Conservation (phyloP, 164 flowering plant genomes). For the Cinnamomum micranthum region DNA sequence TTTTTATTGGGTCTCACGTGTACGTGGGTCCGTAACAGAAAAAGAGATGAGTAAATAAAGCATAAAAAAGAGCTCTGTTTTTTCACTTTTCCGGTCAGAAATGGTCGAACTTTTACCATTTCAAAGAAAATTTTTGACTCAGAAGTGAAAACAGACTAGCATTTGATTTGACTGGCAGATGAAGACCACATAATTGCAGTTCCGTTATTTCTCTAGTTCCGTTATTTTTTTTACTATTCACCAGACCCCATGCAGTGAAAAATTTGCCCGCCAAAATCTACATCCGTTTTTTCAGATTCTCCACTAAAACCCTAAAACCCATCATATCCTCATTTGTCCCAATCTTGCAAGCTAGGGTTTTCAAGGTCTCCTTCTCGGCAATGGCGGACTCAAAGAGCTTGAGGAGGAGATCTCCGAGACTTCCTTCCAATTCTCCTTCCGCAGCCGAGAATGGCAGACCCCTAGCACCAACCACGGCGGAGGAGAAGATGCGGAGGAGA, state of each 20-base stretch:
- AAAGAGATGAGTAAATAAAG: too few relatives aligned
- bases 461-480: background rate
- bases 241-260: background rate
- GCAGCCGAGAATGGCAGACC: background rate
- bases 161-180: too few relatives aligned
- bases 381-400: constrained; percentile 10
- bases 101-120: too few relatives aligned
- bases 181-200: too few relatives aligned
- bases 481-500: constrained; percentile 8
- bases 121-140: too few relatives aligned
- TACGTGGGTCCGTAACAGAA: too few relatives aligned
- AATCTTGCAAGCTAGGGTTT: constrained; percentile 15
- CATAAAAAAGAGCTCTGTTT: too few relatives aligned
- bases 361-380: background rate
- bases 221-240: too few relatives aligned
- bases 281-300: background rate
- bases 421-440: background rate
- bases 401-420: constrained; percentile 14
- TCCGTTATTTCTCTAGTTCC: too few relatives aligned
- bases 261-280: background rate
- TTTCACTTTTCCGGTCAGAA: too few relatives aligned
- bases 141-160: too few relatives aligned
- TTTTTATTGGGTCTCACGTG: too few relatives aligned
- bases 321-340: background rate
- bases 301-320: background rate